Base-by-base conservation (phyloP, 306 rosid species). In the Dryas drummondii region DNA sequence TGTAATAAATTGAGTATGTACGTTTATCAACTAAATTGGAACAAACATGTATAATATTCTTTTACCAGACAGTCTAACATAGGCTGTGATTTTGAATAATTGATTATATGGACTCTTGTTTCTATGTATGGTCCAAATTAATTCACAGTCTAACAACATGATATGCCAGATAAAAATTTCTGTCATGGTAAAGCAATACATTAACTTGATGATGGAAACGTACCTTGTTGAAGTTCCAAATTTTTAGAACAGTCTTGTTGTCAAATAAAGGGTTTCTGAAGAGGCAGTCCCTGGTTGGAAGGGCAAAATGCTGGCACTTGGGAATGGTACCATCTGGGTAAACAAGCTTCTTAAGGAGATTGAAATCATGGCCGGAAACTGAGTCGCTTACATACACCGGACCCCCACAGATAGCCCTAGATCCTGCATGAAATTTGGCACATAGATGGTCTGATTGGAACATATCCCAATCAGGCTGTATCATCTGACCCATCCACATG, bases 401-500 rank as follows among this genome's bases (percentile, higher is more conserved):
- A 77, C 96, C 97, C 0, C 96, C 97, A 78, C 89, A 88, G 48
- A 91, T 90, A 45, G 96, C 96, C 76, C 94, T 88, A 17, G 98
- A 91, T 58, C 92, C 97, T 14, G 94, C 98, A 66, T 91, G 98
- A 65, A 87, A 91, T 70, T 88, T 90, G 76, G 96, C 94, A 81
- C 96, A 93, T 5, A 66, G 41, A 80, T 91, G 94, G 53, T 89
- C 96, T 16, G 97, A 94, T 67, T 89, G 96, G 83, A 94, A 94
- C 98, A 94, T 94, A 71, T 94, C 97, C 97, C 98, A 94, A 79
- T 94, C 98, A 1, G 96, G 98, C 2, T 86, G 97, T 78, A 88
- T 88, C 58, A 94, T 86, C 55, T 94, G 94, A 26, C 97, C 94
- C 92, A 94, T 94, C 98, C 98, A 94, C 88, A 94, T 77, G 82